phyloP scores from a whole-genome alignment of 176 grass and related monocot genomes.

The Zoysia pacifica region DNA sequence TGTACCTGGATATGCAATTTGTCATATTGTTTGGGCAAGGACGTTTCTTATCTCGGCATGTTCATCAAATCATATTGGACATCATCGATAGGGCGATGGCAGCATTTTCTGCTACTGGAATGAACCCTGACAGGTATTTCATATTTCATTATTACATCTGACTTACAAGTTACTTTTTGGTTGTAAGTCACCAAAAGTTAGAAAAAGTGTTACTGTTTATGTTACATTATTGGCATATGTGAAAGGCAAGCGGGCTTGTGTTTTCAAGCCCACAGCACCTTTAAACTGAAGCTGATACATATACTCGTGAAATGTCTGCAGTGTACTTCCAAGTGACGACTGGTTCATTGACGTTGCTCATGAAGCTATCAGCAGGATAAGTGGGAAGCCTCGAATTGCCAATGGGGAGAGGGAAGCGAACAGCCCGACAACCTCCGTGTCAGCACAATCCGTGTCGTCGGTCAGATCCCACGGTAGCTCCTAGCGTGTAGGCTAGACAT shows the following conservation, averaged over 20 bases:
- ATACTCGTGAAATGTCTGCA: constrained; percentile 15
- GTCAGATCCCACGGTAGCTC: constrained; percentile 64
- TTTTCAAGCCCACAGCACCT: not conserved
- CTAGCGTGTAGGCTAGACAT: constrained; percentile 31
- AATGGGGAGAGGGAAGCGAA: constrained; percentile 73
- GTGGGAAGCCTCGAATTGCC: constrained; percentile 50
- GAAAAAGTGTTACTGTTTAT: not conserved
- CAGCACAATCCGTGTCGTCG: constrained; percentile 83
- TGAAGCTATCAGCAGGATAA: constrained; percentile 70
- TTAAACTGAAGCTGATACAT: constrained; percentile 9
- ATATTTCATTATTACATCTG: constrained; percentile 9
- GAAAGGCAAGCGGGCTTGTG: not conserved
- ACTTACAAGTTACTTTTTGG: not conserved
- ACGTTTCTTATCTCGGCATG: constrained; percentile 79
- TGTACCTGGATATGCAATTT: constrained; percentile 98
- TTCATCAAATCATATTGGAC: constrained; percentile 71
- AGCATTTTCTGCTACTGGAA: constrained; percentile 80
- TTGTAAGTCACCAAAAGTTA: not conserved
- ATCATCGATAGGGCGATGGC: constrained; percentile 80
- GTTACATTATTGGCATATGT: too few relatives aligned
- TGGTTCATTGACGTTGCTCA: constrained; percentile 88
- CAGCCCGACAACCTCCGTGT: constrained; percentile 89
- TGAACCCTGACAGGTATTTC: constrained; percentile 79
- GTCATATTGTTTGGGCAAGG: constrained; percentile 86
- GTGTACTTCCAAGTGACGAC: constrained; percentile 64